Percentiles rank a stretch among this genome's conserved stretches.
These are phyloP conservation scores for Schizothecium vesticola DNA, from an alignment of 495 filamentous ascomycete genomes.

Conservation along the genomic window DNA sequence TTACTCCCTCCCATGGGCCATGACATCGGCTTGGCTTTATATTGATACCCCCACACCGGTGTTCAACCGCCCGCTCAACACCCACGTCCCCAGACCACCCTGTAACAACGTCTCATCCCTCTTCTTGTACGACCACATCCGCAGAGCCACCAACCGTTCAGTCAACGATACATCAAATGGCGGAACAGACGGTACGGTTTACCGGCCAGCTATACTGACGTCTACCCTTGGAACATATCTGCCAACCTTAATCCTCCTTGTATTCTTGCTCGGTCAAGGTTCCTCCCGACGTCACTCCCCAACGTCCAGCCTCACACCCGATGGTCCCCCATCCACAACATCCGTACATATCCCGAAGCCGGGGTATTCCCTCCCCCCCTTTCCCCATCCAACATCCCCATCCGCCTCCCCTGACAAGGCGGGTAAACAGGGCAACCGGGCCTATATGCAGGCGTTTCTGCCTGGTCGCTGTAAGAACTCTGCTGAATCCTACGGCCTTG, in stretches of 20 bases:
- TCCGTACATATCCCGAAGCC: not conserved
- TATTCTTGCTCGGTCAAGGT: not conserved
- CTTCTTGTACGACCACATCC: not conserved
- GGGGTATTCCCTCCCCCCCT: not conserved
- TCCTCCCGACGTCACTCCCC: not conserved
- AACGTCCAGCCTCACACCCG: not conserved
- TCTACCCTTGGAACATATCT: not conserved
- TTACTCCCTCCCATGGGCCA: not conserved
- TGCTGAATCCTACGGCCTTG: conserved; percentile 1
- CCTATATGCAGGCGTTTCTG: conserved; percentile 28
- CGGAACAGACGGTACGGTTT: not conserved
- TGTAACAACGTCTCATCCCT: not conserved
- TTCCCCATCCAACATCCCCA: not conserved
- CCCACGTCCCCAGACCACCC: not conserved
- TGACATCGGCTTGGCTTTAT: not conserved
- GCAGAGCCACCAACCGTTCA: not conserved
- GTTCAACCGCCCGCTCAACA: not conserved
- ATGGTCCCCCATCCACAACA: not conserved
- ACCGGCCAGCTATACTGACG: not conserved
- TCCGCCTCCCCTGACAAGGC: conserved; percentile 1
- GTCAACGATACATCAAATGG: not conserved
- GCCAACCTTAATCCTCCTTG: not conserved
- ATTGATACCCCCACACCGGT: not conserved
- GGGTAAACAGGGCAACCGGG: conserved; percentile 15
- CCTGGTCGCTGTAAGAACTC: conserved; percentile 22